These are phyloP conservation scores for Sphaerulina populicola DNA, from an alignment of 2,329 filamentous ascomycete genomes.

Conservation along the genomic window DNA sequence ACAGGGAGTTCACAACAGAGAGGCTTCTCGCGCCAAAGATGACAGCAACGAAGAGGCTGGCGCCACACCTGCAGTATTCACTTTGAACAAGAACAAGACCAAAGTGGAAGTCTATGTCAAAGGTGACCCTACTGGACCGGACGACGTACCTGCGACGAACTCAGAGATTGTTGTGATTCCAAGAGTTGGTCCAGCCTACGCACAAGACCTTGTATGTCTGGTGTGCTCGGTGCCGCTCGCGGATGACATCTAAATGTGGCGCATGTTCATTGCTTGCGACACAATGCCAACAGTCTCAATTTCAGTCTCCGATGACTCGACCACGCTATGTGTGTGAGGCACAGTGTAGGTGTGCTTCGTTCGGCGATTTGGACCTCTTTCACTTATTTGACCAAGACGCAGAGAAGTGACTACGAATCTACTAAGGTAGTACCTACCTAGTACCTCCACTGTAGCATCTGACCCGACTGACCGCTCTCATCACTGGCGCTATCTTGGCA, in stretches of 20 bases:
- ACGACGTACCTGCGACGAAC: conserved; percentile 13
- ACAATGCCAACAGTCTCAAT: neutral
- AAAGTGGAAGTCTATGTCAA: conserved; percentile 26
- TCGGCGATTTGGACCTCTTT: no score
- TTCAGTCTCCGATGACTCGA: neutral
- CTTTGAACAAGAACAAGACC: conserved; percentile 8
- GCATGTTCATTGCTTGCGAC: neutral
- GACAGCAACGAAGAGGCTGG: conserved; percentile 7
- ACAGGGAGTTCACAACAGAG: neutral
- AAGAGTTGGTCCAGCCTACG: conserved; percentile 18
- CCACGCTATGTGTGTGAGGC: neutral
- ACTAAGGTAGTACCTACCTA: no score
- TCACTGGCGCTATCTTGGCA: conserved; percentile 6
- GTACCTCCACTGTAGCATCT: no score
- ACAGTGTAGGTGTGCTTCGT: no score
- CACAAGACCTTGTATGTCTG: conserved; percentile 26
- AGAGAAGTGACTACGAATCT: no score
- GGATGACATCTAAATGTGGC: conserved; percentile 14
- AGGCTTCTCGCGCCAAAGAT: conserved; percentile 7
- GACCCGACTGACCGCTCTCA: neutral
- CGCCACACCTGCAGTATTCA: neutral
- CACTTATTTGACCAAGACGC: no score
- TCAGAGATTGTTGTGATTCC: conserved; percentile 28
- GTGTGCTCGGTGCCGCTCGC: conserved; percentile 23
- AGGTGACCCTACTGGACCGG: conserved; percentile 13